A percentile compares a stretch with the other conserved stretches of the same genome.
Conservation (phyloP, 768 basidiomycete species). For the Lactifluus rugatus region DNA sequence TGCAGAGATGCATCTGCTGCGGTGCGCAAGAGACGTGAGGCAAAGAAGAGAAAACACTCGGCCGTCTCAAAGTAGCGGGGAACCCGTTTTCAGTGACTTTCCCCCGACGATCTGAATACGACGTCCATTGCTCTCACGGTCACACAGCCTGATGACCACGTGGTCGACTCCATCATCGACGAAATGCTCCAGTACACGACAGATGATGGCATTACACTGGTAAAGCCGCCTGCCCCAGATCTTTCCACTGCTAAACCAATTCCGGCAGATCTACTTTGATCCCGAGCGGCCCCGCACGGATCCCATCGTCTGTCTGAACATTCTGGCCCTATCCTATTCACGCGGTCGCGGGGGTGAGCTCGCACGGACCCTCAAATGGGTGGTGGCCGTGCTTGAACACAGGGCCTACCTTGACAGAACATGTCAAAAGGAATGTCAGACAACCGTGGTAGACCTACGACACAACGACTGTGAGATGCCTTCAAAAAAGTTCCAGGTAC, state of each 20-base stretch:
- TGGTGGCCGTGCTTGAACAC: constrained; percentile 39
- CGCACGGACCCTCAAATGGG: constrained; percentile 37
- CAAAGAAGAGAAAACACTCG: constrained; percentile 45
- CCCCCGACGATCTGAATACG: constrained; percentile 54
- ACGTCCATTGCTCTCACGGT: constrained; percentile 45
- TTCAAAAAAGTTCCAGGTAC: constrained; percentile 33
- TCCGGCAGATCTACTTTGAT: constrained; percentile 42
- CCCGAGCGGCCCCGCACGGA: constrained; percentile 41
- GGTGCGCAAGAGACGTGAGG: constrained; percentile 34
- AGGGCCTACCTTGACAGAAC: constrained; percentile 48
- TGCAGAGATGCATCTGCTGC: constrained; percentile 29
- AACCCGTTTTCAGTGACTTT: too few species aligned
- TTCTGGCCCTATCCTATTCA: constrained; percentile 41
- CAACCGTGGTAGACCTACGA: constrained; percentile 34
- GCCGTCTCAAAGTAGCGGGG: constrained; percentile 44
- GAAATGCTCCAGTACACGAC: constrained; percentile 46
- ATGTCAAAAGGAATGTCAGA: constrained; percentile 34
- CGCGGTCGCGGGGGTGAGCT: constrained; percentile 41
- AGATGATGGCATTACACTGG: constrained; percentile 40
- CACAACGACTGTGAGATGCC: not conserved
- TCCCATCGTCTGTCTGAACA: constrained; percentile 44
- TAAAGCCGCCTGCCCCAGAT: too few species aligned
- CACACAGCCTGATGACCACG: constrained; percentile 25
- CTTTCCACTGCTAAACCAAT: constrained; percentile 6
- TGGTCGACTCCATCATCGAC: constrained; percentile 39